These are phyloP conservation scores for Amaranthus cruentus DNA, from an alignment of 148 eudicot species.

Conservation along the genomic window DNA sequence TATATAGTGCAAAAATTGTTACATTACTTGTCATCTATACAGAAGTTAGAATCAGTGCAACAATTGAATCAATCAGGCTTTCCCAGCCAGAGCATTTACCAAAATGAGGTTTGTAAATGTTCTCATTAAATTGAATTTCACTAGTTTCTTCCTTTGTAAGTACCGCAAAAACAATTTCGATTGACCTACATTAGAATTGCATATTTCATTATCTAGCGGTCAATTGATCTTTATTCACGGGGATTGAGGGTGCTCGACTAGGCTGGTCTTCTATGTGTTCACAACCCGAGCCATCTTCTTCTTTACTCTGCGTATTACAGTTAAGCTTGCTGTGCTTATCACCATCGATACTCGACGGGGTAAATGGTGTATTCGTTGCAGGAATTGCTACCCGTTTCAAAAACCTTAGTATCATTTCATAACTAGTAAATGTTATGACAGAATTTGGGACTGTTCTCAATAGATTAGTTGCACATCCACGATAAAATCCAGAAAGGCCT, in stretches of 20 bases:
- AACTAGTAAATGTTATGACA: constrained; percentile 89
- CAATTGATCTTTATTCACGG: constrained; percentile 22
- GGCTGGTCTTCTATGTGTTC: constrained; percentile 14
- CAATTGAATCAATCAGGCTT: not conserved
- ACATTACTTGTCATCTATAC: not conserved
- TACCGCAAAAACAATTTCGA: not conserved
- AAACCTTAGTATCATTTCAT: constrained; percentile 74
- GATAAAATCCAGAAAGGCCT: constrained; percentile 74
- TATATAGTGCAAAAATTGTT: too few species aligned
- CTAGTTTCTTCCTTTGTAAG: not conserved
- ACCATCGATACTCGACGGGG: constrained; percentile 30
- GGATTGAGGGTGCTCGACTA: constrained; percentile 9
- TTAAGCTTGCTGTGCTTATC: constrained; percentile 5
- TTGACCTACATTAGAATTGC: not conserved
- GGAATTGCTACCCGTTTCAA: constrained; percentile 42
- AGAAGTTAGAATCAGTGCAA: constrained; percentile 5
- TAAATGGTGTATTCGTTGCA: constrained; percentile 24
- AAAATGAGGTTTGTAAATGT: not conserved
- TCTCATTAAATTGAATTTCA: not conserved
- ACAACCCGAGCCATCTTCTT: constrained; percentile 2
- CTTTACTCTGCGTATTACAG: not conserved
- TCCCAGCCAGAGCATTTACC: constrained; percentile 2
- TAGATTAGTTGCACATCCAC: constrained; percentile 92
- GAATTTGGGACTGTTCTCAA: constrained; percentile 85
- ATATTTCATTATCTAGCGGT: constrained; percentile 10